Percentiles rank a stretch among this genome's conserved stretches.
Conservation (phyloP, 257 asterid species). For the Avicennia marina region DNA sequence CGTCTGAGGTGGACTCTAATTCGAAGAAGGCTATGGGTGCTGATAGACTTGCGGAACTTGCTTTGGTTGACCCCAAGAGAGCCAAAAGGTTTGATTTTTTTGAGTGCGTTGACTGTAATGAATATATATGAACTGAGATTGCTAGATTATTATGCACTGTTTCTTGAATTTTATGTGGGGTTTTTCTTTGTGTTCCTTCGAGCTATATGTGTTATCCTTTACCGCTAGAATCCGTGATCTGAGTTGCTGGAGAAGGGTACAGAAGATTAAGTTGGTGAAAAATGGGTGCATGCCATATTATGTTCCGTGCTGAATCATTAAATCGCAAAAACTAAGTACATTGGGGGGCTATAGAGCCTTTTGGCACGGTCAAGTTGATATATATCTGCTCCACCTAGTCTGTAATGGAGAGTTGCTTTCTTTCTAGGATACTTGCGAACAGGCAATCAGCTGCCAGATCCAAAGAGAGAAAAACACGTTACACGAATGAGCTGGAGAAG, state of each 20-base stretch:
- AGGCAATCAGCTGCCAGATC: slow-evolving; percentile 94
- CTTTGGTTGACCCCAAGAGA: slow-evolving; percentile 79
- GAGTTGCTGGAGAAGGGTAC: too few relatives aligned
- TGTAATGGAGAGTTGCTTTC: neutral
- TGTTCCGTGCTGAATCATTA: too few relatives aligned
- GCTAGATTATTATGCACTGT: too few relatives aligned
- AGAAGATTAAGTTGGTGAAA: too few relatives aligned
- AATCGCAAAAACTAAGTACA: too few relatives aligned
- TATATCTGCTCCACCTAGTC: too few relatives aligned
- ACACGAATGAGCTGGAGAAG: slow-evolving; percentile 80
- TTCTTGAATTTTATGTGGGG: neutral
- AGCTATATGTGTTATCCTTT: too few relatives aligned
- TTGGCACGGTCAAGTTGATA: too few relatives aligned
- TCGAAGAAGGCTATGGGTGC: slow-evolving; percentile 58
- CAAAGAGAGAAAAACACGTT: slow-evolving; percentile 72
- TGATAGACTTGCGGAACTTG: slow-evolving; percentile 66
- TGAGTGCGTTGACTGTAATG: neutral
- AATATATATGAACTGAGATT: neutral
- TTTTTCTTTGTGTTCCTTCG: neutral
- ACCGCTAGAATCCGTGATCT: too few relatives aligned
- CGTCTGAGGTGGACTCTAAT: slow-evolving; percentile 49
- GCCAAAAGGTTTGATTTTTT: slow-evolving; percentile 62
- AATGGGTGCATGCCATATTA: too few relatives aligned
- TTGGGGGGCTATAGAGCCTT: too few relatives aligned
- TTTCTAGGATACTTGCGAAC: slow-evolving; percentile 78